These are phyloP conservation scores for Picea glauca DNA, from an alignment of 75 land plant genomes.

Conservation along the genomic window DNA sequence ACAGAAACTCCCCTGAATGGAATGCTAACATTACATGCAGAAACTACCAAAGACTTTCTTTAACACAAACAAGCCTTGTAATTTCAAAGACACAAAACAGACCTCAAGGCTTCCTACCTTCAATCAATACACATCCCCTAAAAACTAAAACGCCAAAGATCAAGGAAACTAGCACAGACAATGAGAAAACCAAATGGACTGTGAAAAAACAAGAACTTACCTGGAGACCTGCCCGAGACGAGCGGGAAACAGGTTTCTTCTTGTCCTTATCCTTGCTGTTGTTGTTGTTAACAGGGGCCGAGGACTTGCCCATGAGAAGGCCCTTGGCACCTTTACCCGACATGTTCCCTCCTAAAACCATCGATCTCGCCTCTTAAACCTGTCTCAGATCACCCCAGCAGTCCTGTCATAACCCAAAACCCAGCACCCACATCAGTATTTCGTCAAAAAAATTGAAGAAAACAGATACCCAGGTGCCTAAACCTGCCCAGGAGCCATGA, in stretches of 20 bases:
- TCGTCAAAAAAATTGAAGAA: too few relatives aligned
- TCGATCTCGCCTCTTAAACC: neutral
- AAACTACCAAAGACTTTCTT: neutral
- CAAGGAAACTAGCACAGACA: neutral
- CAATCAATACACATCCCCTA: neutral
- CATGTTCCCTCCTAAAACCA: constrained; percentile 23
- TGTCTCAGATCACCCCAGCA: neutral
- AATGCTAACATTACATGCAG: neutral
- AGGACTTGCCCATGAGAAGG: constrained; percentile 50
- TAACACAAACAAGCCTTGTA: neutral
- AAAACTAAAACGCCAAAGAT: neutral
- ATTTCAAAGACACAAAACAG: neutral
- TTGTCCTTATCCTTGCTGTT: constrained; percentile 54
- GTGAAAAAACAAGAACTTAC: constrained; percentile 14
- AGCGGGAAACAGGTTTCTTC: constrained; percentile 63
- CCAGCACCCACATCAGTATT: too few relatives aligned
- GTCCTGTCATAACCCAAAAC: too few relatives aligned
- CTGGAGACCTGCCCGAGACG: constrained; percentile 73
- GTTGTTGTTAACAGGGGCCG: constrained; percentile 15
- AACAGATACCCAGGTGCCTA: too few relatives aligned
- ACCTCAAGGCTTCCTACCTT: too few relatives aligned
- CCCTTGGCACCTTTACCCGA: constrained; percentile 74
- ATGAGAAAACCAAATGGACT: neutral
- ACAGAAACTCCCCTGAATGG: neutral
- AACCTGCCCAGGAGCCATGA: too few relatives aligned